Evolutionary conservation across 345 rosid species (phyloP), one percentile per base, ranked within the genome.

Genomic region (Eucalyptus tenuipes): DNA sequence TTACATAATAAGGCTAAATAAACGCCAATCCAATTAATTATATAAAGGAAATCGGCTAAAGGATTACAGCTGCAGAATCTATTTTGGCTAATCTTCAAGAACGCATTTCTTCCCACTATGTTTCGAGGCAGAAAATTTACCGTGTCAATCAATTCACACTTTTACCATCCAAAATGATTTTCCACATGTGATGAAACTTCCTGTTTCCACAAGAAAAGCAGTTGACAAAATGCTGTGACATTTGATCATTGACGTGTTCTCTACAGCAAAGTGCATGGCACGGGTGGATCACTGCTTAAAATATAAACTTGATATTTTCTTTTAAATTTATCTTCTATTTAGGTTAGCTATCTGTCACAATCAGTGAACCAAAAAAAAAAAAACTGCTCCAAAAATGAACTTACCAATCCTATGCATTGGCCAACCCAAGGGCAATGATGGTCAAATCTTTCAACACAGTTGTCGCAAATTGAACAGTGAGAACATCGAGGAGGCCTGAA

Each of bases 351-450:
- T 75, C 15, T 40, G 29, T 75, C 44, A 75, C 84, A 40, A 11
- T 75, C 27, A 22, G 45, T 40, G 15, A 75, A 75, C 49, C 55
- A 33, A 31, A 25, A 42, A 84, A 71, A 47, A 85, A 75, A 55
- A 55, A 24, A 55, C 49, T 88, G 66, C 88, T 25, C 17, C 18
- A 25, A 86, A 85, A 87, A 90, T 53, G 66, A 53, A 31, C 89
- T 94, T 96, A 98, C 99, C 97, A 94, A 88, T 92, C 99, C 99
- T 87, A 98, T 95, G 92, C 99, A 98, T 86, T 98, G 99, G 87
- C 99, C 99, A 93, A 98, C 98, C 99, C 99, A 98, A 93, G 99
- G 99, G 92, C 99, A 98, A 91, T 98, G 99, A 89, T 98, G 99
- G 87, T 98, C 99, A 86, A 97, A 98, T 88, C 94, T 95, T 86